Percentiles rank a stretch among this genome's conserved stretches.
Evolutionary conservation across 495 filamentous ascomycete genomes (phyloP).

Genomic region (Penicillium subrubescens): DNA sequence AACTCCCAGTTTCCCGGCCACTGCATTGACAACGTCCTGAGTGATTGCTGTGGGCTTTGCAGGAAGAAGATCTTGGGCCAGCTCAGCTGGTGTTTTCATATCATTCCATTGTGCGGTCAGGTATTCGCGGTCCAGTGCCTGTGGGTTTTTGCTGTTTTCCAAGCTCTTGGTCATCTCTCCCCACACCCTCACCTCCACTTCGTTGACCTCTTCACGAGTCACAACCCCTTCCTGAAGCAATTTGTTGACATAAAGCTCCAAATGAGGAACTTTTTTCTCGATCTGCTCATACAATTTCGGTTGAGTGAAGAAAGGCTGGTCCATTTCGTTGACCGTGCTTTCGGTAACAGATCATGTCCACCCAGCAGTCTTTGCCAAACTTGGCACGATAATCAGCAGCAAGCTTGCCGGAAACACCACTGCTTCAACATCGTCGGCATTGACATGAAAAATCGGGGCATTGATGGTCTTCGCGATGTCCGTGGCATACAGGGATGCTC

Average conservation of each 20-base stretch:
- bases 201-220: background rate
- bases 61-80: background rate
- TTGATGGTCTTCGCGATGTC: background rate
- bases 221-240: background rate
- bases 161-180: background rate
- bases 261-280: background rate
- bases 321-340: conserved; percentile 5
- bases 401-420: background rate
- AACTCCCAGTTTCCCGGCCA: background rate
- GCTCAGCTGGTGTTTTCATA: background rate
- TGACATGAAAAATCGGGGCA: conserved; percentile 1
- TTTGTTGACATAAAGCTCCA: background rate
- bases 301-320: conserved; percentile 1
- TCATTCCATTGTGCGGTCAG: background rate
- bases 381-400: conserved; percentile 1
- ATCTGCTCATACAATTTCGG: conserved; percentile 1
- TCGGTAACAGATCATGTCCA: background rate
- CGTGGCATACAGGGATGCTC: background rate
- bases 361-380: conserved; percentile 2
- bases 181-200: background rate
- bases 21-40: background rate
- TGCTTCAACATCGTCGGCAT: conserved; percentile 4
- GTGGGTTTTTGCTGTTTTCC: background rate
- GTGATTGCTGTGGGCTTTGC: background rate
- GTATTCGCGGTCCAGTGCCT: background rate